Conservation (phyloP, 768 basidiomycete species). For the Lactifluus rugatus region DNA sequence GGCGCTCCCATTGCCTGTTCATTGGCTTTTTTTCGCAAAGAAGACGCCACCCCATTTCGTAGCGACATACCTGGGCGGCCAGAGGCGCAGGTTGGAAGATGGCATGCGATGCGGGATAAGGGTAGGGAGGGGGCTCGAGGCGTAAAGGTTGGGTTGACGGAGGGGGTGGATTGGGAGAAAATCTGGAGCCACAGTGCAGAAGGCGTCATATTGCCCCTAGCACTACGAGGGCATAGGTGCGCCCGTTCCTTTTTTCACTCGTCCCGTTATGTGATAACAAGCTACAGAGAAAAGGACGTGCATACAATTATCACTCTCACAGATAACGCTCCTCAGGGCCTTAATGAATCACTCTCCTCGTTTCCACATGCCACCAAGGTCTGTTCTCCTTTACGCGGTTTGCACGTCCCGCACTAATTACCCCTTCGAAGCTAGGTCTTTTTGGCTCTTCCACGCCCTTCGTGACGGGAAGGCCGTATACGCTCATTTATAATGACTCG, state of each 20-base stretch:
- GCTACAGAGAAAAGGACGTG: slow-evolving; percentile 21
- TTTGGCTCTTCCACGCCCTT: slow-evolving; percentile 71
- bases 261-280: neutral
- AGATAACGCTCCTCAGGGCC: slow-evolving; percentile 48
- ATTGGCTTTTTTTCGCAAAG: slow-evolving; percentile 42
- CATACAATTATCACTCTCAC: slow-evolving; percentile 43
- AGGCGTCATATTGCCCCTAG: slow-evolving; percentile 28
- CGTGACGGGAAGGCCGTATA: slow-evolving; percentile 63
- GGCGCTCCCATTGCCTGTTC: slow-evolving; percentile 33
- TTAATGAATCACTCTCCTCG: slow-evolving; percentile 33
- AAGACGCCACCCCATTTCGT: slow-evolving; percentile 41
- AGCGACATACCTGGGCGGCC: slow-evolving; percentile 50
- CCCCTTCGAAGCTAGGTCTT: slow-evolving; percentile 46
- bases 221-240: slow-evolving; percentile 33
- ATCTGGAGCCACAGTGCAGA: slow-evolving; percentile 36
- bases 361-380: slow-evolving; percentile 45
- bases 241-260: slow-evolving; percentile 10
- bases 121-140: neutral
- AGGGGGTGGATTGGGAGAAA: slow-evolving; percentile 35
- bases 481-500: slow-evolving; percentile 48
- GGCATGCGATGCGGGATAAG: slow-evolving; percentile 45
- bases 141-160: slow-evolving; percentile 5
- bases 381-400: slow-evolving; percentile 17
- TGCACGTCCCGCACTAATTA: neutral
- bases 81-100: slow-evolving; percentile 58